phyloP scores from a whole-genome alignment of 2,329 filamentous ascomycete genomes.

The Colletotrichum euphorbiae region DNA sequence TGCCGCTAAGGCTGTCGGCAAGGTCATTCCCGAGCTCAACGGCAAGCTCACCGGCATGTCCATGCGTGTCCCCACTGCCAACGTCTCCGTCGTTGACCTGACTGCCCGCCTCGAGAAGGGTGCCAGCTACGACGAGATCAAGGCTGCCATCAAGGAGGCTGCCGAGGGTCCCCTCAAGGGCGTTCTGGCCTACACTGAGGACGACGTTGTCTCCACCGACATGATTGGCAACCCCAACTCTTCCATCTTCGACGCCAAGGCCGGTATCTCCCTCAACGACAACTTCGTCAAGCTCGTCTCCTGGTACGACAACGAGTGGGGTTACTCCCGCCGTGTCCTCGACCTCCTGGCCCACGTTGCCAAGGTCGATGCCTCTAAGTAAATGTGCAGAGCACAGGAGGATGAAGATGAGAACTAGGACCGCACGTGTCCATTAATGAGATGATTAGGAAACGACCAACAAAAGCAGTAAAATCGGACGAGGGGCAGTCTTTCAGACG shows the following conservation, averaged over 20 bases:
- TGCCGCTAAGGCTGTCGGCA: constrained; percentile 99
- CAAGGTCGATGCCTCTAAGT: constrained; percentile 76
- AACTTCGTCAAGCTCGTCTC: constrained; percentile 99
- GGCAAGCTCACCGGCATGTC: constrained; percentile 99
- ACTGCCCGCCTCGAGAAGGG: constrained; percentile 94
- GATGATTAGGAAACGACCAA: constrained; percentile 33
- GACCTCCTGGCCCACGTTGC: constrained; percentile 84
- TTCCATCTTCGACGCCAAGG: constrained; percentile 99
- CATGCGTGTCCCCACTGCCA: constrained; percentile 98
- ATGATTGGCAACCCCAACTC: constrained; percentile 92
- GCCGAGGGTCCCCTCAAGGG: constrained; percentile 87
- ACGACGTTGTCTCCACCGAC: constrained; percentile 94
- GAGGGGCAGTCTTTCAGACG: constrained; percentile 35
- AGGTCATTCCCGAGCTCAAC: constrained; percentile 98
- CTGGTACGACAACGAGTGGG: constrained; percentile 99
- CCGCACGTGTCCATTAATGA: constrained; percentile 30
- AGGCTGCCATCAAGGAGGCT: constrained; percentile 88
- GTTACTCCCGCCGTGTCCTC: constrained; percentile 95
- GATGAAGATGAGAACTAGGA: constrained; percentile 30
- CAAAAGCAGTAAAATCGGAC: constrained; percentile 38
- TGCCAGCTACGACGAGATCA: constrained; percentile 92
- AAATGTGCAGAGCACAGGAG: constrained; percentile 46
- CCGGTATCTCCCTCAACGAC: constrained; percentile 97
- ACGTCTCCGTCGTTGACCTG: constrained; percentile 99
- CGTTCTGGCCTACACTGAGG: constrained; percentile 94